Conservation (phyloP, 768 basidiomycete genomes). For the Cystobasidiopsis lactophilus region DNA sequence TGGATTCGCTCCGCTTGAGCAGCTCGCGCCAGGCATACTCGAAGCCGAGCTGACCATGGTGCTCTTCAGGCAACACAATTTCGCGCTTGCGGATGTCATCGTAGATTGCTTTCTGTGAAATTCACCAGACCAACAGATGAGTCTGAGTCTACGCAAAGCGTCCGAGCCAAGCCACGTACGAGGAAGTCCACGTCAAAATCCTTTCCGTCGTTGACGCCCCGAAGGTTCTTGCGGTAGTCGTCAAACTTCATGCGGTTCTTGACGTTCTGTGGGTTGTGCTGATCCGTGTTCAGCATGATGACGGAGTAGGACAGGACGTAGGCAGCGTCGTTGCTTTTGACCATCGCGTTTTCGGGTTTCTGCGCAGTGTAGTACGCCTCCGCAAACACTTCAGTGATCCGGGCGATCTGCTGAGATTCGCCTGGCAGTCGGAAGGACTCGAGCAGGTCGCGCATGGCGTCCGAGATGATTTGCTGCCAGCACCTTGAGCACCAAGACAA, state of each 20-base stretch:
- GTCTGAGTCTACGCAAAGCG: neutral
- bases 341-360: constrained; percentile 47
- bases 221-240: constrained; percentile 74
- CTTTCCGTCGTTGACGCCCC: constrained; percentile 67
- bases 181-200: constrained; percentile 73
- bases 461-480: constrained; percentile 68
- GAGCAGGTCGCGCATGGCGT: constrained; percentile 83
- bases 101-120: constrained; percentile 57
- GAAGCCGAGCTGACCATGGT: constrained; percentile 85
- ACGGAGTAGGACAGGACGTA: constrained; percentile 87
- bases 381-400: constrained; percentile 89
- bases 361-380: constrained; percentile 63
- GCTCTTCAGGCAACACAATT: constrained; percentile 94
- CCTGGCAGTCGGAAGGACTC: constrained; percentile 88
- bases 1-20: constrained; percentile 40
- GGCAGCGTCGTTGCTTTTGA: constrained; percentile 74
- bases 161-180: constrained; percentile 28
- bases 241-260: constrained; percentile 93
- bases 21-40: constrained; percentile 99
- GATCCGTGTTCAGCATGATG: constrained; percentile 95
- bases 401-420: constrained; percentile 74
- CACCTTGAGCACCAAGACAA: neutral
- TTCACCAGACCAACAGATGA: neutral
- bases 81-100: constrained; percentile 85
- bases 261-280: constrained; percentile 70